These are phyloP conservation scores for Termitomyces sp. DNA, from an alignment of 768 basidiomycete species.

Conservation along the genomic window DNA sequence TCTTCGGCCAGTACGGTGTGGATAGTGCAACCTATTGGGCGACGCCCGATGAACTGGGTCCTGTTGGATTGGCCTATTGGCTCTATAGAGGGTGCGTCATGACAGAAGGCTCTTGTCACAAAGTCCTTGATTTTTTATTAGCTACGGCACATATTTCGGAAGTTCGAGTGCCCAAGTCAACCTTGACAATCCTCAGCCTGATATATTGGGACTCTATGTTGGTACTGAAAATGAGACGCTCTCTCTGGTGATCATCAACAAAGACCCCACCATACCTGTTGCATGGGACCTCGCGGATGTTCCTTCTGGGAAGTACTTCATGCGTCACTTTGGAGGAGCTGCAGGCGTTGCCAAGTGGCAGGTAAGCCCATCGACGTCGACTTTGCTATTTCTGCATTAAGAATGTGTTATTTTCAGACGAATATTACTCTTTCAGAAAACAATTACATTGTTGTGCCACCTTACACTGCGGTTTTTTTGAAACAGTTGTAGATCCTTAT, in stretches of 20 bases:
- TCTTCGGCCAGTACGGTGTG: conserved; percentile 43
- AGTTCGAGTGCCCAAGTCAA: conserved; percentile 37
- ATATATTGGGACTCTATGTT: conserved; percentile 42
- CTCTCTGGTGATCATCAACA: conserved; percentile 46
- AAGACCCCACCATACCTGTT: conserved; percentile 35
- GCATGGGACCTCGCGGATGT: conserved; percentile 36
- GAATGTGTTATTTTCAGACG: conserved; percentile 14
- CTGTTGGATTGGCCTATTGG: conserved; percentile 52
- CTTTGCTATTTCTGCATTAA: background rate
- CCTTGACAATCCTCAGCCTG: conserved; percentile 31
- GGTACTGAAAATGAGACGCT: conserved; percentile 32
- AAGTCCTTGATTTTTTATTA: conserved; percentile 9
- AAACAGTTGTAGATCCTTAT: conserved; percentile 14
- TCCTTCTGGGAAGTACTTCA: conserved; percentile 42
- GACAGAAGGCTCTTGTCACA: background rate
- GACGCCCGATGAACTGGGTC: conserved; percentile 38
- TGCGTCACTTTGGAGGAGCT: conserved; percentile 51
- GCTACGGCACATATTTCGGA: conserved; percentile 43
- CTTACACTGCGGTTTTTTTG: conserved; percentile 25
- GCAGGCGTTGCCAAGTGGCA: conserved; percentile 52
- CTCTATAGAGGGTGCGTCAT: conserved; percentile 42
- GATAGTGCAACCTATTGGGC: conserved; percentile 52
- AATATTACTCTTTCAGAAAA: conserved; percentile 24
- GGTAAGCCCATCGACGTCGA: conserved; percentile 22
- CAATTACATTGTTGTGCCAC: conserved; percentile 27